Base-by-base conservation (phyloP, 1,284 basidiomycete genomes). In the Filobasidium uniguttulatum region DNA sequence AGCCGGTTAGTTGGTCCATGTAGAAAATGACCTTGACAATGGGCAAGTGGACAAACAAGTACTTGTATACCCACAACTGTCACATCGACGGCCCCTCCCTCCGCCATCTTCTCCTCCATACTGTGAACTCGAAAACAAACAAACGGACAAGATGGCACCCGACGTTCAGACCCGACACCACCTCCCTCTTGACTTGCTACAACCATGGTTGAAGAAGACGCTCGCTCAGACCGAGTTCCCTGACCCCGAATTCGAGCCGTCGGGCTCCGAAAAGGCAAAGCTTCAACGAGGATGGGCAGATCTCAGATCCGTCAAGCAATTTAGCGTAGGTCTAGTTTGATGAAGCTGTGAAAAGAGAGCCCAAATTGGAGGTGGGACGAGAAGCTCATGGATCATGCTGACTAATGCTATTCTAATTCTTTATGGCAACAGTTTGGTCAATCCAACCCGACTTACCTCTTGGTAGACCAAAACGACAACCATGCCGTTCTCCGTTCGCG, bases 391-490 rank as follows among this genome's bases (percentile, higher is more conserved):
- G 17, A 40, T 5, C 4, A 22, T 3, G 3, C 4, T n/a, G n/a
- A n/a, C n/a, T n/a, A n/a, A n/a, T 23, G 17, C 20, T 40, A 4
- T 40, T 3, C 31, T 33, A 10, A 33, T n/a, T 10, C 31, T 33
- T 10, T 33, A 33, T n/a, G 37, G 15, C 37, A 29, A 37, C 22
- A 46, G 19, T 51, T 19, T 35, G 30, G 53, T 43, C 55, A 87
- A 84, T 91, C 87, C 12, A 97, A 97, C 63, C 91, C 91, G 0
- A 97, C 91, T 0, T 96, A 96, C 67, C 84, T 91, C 69, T 67
- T 93, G 41, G 86, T 79, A 15, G 85, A 85, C 69, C 73, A 76
- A 4, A 75, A 71, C 15, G 33, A 49, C 20, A 31, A 33, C 31
- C 48, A 49, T 10, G 63, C 62, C 57, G 91, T 97, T 1, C 73